These are phyloP conservation scores for Erysimum cheiranthoides DNA, from an alignment of 345 rosid species.

Conservation along the genomic window DNA sequence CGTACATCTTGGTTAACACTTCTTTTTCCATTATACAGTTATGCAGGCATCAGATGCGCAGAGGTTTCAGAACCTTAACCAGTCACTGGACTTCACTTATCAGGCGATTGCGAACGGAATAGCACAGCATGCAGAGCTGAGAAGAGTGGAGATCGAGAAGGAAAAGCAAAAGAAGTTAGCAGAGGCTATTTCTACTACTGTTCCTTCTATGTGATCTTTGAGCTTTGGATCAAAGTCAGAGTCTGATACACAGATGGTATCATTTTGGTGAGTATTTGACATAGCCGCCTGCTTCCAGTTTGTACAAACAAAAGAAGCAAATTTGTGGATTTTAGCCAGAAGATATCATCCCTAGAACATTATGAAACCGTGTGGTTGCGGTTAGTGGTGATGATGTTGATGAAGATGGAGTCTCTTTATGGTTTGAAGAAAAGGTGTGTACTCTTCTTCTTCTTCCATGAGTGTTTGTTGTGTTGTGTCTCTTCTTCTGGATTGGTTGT, in stretches of 20 bases:
- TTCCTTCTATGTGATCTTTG: conserved; percentile 16
- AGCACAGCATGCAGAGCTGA: conserved; percentile 92
- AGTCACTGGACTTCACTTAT: conserved; percentile 79
- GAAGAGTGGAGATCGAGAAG: conserved; percentile 91
- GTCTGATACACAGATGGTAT: conserved; percentile 25
- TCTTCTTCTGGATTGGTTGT: conserved; percentile 37
- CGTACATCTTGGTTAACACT: background rate
- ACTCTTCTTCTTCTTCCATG: conserved; percentile 21
- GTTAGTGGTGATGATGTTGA: conserved; percentile 22
- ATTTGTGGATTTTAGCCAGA: conserved; percentile 20
- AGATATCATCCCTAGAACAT: background rate
- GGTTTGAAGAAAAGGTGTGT: conserved; percentile 33
- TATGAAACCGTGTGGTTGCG: conserved; percentile 40
- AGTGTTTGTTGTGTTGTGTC: conserved; percentile 29
- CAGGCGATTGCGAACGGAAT: conserved; percentile 91
- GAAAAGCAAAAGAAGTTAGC: conserved; percentile 83
- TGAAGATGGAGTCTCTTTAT: conserved; percentile 34
- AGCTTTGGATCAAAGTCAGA: conserved; percentile 20
- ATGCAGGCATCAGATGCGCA: conserved; percentile 75
- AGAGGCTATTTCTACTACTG: conserved; percentile 30
- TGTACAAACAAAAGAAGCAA: conserved; percentile 36
- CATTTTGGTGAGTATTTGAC: conserved; percentile 39
- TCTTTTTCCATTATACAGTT: conserved; percentile 47
- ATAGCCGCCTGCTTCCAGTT: conserved; percentile 23
- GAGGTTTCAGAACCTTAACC: conserved; percentile 88